Evolutionary conservation across 768 basidiomycete genomes (phyloP), one percentile per base, ranked within the genome.

Genomic region (Hypholoma fasciculare): DNA sequence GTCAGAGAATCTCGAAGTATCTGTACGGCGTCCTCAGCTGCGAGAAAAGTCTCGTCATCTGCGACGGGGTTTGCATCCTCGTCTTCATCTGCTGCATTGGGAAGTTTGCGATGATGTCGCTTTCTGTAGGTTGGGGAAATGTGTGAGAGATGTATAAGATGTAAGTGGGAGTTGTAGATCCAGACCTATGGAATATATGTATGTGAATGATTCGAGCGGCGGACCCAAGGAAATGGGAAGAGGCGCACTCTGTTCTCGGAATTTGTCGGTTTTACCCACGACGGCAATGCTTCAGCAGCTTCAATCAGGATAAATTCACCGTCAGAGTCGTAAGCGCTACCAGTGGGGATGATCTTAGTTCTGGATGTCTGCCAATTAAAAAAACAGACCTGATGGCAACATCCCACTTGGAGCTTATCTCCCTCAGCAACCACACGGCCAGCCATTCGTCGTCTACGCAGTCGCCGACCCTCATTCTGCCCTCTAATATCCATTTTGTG

Each of bases 391-490:
- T 88, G 56, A 94, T 84, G 9, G 82, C 85, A 38, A 95, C 71
- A 62, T 94, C 89, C 89, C 90, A 96, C 60, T 84, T 85, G 40
- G 78, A 74, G 60, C 87, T 89, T 57, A 96, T 78, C 71, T 92
- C 83, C 64, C 79, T 82, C 57, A 98, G 75, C 48, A 98, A 76
- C 92, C 93, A 98, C 16, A 98, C 94, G 13, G 84, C 81, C 69
- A 88, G 89, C 97, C 97, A 99, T 73, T 99, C 97, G 66, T 99
- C 97, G 71, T 99, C 96, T n/a, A 98, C 83, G 52, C 87, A 91
- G 73, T 99, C 97, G 2, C 97, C 96, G 20, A 98, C 91, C 46
- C 95, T 79, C 88, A 96, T 92, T 46, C 79, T 76, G 8, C 96
- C 94, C 67, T 94, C 87, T 1, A 98, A 73, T 42, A 86, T 75